Evolutionary conservation across 108 stramenopile genomes (phyloP), one percentile per base, ranked within the genome.

Genomic region (Epipyxis sp.): DNA sequence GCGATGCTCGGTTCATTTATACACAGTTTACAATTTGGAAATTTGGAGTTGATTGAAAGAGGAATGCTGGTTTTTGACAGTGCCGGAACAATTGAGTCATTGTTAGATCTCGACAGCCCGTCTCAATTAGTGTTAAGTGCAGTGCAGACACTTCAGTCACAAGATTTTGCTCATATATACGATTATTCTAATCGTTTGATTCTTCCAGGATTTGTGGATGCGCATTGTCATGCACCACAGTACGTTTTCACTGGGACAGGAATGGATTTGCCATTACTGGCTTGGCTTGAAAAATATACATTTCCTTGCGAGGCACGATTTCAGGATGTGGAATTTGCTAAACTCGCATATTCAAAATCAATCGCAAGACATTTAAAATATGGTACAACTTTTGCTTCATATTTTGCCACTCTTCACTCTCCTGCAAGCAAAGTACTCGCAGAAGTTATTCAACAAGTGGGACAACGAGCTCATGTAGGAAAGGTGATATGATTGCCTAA

Each of bases 401-500:
- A 90, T 77, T 90, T 87, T 80, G 91, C 74, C 1, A 90, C 86
- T 20, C 20, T 90, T 41, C 88, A 91, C 81, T 45, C 87, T 32
- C 77, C 85, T 20, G 85, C 88, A 16, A 84, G 84, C 80, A 83
- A 88, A 79, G 59, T 80, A 0, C 83, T 91, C 40, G 88, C 86
- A 41, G 89, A 90, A 69, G 74, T 87, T 1, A 78, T 86, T 41
- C 34, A 78, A n/a, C 58, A 76, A 6, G 59, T 65, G 16, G 89
- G 89, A n/a, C 89, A 89, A 59, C 84, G 91, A n/a, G 89, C 89
- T 1, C 77, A 87, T 43, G 86, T 91, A n/a, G 91, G 91, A 6
- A 91, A 91, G 78, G 91, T 91, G 45, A 79, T 83, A n/a, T n/a
- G n/a, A n/a, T n/a, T n/a, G n/a, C n/a, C n/a, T n/a, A n/a, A n/a